Percentiles rank a stretch among this genome's conserved stretches.
Evolutionary conservation across 352 stramenopile species (phyloP).

Genomic region (Globisporangium rhizosaccharum): DNA sequence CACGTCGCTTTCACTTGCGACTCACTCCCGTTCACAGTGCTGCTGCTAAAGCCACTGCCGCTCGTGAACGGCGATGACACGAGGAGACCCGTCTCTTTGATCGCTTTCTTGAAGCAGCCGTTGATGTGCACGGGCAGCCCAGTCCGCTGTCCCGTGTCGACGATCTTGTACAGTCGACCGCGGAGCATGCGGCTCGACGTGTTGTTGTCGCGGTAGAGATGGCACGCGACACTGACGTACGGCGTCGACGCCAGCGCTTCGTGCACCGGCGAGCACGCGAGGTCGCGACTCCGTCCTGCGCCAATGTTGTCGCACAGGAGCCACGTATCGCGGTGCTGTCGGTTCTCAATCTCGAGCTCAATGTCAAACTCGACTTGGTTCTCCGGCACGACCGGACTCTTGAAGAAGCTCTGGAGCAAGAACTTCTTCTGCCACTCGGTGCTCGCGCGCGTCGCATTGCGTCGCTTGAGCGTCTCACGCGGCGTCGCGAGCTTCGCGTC

Average conservation of each 20-base stretch:
- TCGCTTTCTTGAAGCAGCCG: conserved; percentile 66
- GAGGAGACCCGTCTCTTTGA: conserved; percentile 37
- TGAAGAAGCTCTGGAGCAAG: conserved; percentile 74
- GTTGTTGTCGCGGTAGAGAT: conserved; percentile 45
- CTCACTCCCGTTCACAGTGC: conserved; percentile 34
- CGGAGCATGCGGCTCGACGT: conserved; percentile 24
- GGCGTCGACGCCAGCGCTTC: conserved; percentile 56
- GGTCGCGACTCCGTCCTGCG: conserved; percentile 54
- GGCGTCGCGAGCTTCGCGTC: conserved; percentile 37
- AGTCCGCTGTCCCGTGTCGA: conserved; percentile 37
- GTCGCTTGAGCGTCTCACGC: conserved; percentile 32
- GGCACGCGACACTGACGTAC: conserved; percentile 61
- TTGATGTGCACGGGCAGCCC: conserved; percentile 70
- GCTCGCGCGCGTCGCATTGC: conserved; percentile 41
- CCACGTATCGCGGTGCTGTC: conserved; percentile 44
- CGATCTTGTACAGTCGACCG: conserved; percentile 62
- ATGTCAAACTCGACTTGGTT: conserved; percentile 63
- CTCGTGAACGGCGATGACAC: conserved; percentile 14
- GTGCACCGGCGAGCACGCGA: conserved; percentile 54
- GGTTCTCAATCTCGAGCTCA: conserved; percentile 60
- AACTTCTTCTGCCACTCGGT: conserved; percentile 80
- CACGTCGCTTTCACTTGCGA: conserved; percentile 50
- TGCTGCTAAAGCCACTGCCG: conserved; percentile 11
- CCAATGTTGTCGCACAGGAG: conserved; percentile 65
- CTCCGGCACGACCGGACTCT: conserved; percentile 45